Base-by-base conservation (phyloP, 768 basidiomycete species). In the Melanogaster broomeanus region DNA sequence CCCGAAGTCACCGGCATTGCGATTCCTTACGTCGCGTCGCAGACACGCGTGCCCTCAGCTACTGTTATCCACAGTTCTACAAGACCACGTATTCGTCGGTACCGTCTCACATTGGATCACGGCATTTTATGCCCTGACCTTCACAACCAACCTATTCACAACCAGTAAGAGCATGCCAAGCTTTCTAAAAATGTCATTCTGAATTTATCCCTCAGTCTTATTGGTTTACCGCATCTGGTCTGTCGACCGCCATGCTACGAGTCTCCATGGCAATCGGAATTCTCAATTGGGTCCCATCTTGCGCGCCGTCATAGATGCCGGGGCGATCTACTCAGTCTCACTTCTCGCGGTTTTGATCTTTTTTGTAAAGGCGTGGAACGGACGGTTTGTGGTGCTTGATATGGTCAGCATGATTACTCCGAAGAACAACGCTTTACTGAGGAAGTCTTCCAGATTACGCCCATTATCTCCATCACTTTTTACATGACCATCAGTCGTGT, bases 401-500 rank as follows among this genome's bases (percentile, higher is more conserved):
- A 64, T 70, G 60, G 73, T 74, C 11, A 61, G 63, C 46, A 15
- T 33, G 13, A 39, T 22, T 13, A 40, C 21, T 15, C 31, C 35
- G 6, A 34, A 34, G 22, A 25, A 22, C 12, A 48, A 34, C 4
- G 8, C 45, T 27, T 3, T 21, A 38, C 48, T 56, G 33, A 51
- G 19, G 3, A 27, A 6, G 18, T 18, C 43, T n/a, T 18, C 28
- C 24, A 74, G 73, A 58, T 70, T 40, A 66, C 64, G 8, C 74
- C 71, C 16, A 70, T 74, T 48, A 74, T 74, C 46, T 71, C 68
- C 6, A 75, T 76, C 61, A 68, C 70, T 4, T 76, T 74, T 60
- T 73, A 72, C 56, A 70, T 75, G 72, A 69, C 76, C 40, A 73
- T 74, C 31, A 64, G 76, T 21, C 75, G 73, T 28, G 61, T 74